Percentiles rank a stretch among this genome's conserved stretches.
Evolutionary conservation across 768 basidiomycete species (phyloP).

Genomic region (Boletus eberwhitei): DNA sequence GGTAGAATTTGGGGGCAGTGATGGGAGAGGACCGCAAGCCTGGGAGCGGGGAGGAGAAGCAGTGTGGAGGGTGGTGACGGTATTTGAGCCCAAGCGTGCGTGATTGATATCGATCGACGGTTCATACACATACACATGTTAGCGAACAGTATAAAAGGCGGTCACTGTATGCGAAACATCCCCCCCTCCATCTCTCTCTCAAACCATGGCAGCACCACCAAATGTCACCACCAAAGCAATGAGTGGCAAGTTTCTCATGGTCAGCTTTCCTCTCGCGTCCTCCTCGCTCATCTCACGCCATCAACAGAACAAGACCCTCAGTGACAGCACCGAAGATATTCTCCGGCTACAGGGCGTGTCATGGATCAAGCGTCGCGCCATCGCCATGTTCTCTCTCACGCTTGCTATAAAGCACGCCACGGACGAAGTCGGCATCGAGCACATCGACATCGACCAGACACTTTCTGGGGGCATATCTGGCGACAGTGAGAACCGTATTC

Average conservation of each 20-base stretch:
- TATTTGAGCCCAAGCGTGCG: conserved; percentile 42
- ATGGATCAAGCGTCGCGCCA: conserved; percentile 68
- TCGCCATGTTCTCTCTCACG: conserved; percentile 53
- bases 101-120: background rate
- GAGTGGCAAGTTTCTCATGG: conserved; percentile 61
- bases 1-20: conserved; percentile 81
- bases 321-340: conserved; percentile 59
- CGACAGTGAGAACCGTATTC: conserved; percentile 51
- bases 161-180: background rate
- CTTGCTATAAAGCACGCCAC: conserved; percentile 63
- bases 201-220: conserved; percentile 61
- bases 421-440: conserved; percentile 56
- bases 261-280: conserved; percentile 25
- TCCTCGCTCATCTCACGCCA: background rate
- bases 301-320: conserved; percentile 63
- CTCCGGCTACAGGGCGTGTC: conserved; percentile 68
- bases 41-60: conserved; percentile 88
- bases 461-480: conserved; percentile 61
- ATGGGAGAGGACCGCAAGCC: conserved; percentile 75
- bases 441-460: conserved; percentile 63
- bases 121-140: too few species aligned
- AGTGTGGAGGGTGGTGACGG: conserved; percentile 68
- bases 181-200: background rate
- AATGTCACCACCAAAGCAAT: conserved; percentile 58
- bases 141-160: conserved; percentile 6